Conservation (phyloP, 129 eudicot genomes). For the Centella asiatica region DNA sequence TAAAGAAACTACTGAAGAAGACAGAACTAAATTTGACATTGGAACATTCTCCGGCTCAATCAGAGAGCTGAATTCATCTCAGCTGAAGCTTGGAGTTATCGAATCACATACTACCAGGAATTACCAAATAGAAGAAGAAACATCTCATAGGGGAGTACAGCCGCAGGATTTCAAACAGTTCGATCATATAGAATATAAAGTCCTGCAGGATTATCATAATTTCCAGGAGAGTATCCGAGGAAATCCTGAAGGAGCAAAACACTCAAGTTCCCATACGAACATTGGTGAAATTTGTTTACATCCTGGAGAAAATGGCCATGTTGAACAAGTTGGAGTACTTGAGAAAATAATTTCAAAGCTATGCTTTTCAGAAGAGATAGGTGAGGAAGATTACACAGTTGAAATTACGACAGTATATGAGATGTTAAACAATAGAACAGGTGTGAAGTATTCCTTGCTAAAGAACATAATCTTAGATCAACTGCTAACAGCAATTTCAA, state of each 20-base stretch:
- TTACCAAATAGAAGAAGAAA: constrained; percentile 21
- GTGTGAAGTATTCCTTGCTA: constrained; percentile 54
- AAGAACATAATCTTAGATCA: constrained; percentile 71
- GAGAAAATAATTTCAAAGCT: constrained; percentile 62
- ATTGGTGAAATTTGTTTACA: constrained; percentile 8
- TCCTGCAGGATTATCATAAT: constrained; percentile 18
- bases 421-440: constrained; percentile 46
- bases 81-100: constrained; percentile 17
- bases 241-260: constrained; percentile 11
- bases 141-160: constrained; percentile 7
- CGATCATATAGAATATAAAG: not conserved
- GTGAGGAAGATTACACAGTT: constrained; percentile 41
- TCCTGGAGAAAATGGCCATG: constrained; percentile 32
- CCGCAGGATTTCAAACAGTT: not conserved
- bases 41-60: constrained; percentile 28
- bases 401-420: constrained; percentile 61
- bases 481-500: constrained; percentile 55
- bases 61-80: constrained; percentile 22
- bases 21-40: constrained; percentile 13
- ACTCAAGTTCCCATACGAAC: constrained; percentile 2
- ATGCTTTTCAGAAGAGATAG: constrained; percentile 57
- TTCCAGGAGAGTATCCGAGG: not conserved
- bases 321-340: constrained; percentile 46
- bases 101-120: constrained; percentile 14
- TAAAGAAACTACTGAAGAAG: constrained; percentile 11